phyloP scores from a whole-genome alignment of 2,329 filamentous ascomycete species.

The Hypomyces perniciosus region DNA sequence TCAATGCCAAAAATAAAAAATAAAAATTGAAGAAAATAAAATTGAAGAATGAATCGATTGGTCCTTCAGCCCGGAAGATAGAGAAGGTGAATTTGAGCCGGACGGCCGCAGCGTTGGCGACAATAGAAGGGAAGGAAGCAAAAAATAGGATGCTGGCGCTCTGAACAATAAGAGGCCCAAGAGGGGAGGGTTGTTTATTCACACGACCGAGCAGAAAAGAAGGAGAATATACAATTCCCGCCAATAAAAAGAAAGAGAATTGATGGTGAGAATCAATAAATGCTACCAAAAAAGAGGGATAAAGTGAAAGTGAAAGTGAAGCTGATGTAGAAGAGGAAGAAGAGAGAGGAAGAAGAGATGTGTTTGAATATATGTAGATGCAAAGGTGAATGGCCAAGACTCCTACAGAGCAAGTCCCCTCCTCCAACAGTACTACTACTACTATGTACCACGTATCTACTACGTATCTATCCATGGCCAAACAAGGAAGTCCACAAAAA shows the following conservation, averaged over 20 bases:
- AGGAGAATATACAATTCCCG: not conserved
- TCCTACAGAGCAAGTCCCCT: slow-evolving; percentile 6
- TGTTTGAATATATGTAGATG: slow-evolving; percentile 1
- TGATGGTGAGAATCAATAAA: not conserved
- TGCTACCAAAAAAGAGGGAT: not conserved
- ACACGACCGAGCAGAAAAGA: not conserved
- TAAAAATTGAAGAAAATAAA: not conserved
- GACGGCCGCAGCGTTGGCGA: too few relatives aligned
- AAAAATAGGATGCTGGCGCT: not conserved
- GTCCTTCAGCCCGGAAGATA: slow-evolving; percentile 8
- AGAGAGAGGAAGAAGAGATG: not conserved
- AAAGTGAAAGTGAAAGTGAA: not conserved
- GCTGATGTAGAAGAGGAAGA: not conserved
- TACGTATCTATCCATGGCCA: not conserved
- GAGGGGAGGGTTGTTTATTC: too few relatives aligned
- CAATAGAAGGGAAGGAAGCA: not conserved
- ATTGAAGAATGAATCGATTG: not conserved
- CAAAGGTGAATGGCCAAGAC: not conserved
- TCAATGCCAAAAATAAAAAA: not conserved
- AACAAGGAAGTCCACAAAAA: slow-evolving; percentile 7
- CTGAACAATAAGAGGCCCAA: too few relatives aligned
- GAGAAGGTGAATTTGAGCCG: not conserved
- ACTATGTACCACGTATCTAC: not conserved
- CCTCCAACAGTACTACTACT: not conserved
- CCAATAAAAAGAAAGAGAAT: not conserved